Base-by-base conservation (phyloP, 169 alveolate species). In the Cryptosporidium meleagridis region DNA sequence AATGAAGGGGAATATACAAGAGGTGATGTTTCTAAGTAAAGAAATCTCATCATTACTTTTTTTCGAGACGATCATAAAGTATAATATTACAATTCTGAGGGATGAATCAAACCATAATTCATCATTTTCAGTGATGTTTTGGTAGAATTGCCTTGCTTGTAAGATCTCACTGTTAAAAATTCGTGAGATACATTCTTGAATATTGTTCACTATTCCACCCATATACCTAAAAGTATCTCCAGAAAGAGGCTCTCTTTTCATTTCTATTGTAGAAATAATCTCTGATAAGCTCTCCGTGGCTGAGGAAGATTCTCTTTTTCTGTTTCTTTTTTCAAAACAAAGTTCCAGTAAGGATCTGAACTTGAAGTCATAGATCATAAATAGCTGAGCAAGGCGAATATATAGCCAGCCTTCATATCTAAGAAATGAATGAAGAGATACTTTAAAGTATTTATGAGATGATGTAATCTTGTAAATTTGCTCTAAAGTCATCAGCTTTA, bases 41-140 rank as follows among this genome's bases (percentile, higher is more conserved):
- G 70, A 65, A 26, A 67, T 26, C 41, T 80, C 89, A 26, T 65
- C 55, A 29, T 29, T 59, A 31, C 21, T 44, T 8, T 44, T 23
- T n/a, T 21, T 45, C 6, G 69, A 41, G 16, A n/a, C 70, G 0
- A 80, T 26, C 55, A 80, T 65, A 9, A 58, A 65, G 65, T 61
- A 80, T 3, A 80, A 39, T 18, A 80, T 44, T 12, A 80, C 8
- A 9, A 58, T 12, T 37, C 89, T 59, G 51, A 80, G 45, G 6
- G 75, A 41, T 1, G 89, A 80, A 39, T 80, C 89, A 65, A 80
- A 65, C 89, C 89, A 80, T 14, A 80, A 33, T 37, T 80, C 89
- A 51, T 80, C 89, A 45, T 59, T 80, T 26, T 59, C 73, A 5
- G 59, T 67, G 29, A 80, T 80, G 33, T 45, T 62, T 26, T 80